Evolutionary conservation across 768 basidiomycete species (phyloP).

Genomic region (Mycena rebaudengoi): DNA sequence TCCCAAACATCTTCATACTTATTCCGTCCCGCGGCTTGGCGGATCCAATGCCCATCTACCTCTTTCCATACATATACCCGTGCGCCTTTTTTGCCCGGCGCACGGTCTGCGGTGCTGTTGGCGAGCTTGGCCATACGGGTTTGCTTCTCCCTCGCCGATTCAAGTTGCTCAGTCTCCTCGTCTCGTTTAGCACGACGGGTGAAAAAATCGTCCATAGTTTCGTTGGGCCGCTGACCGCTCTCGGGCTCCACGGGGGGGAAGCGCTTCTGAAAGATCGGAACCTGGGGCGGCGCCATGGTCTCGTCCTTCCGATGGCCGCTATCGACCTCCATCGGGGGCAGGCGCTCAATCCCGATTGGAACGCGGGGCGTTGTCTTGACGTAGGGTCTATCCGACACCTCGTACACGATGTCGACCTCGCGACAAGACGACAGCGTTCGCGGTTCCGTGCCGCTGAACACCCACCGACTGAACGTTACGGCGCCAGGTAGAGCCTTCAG

Average conservation of each 20-base stretch:
- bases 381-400: too few species aligned
- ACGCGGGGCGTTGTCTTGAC: too few species aligned
- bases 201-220: neutral
- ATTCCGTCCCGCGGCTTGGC: neutral
- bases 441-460: too few species aligned
- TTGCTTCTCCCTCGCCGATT: neutral
- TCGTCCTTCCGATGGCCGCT: too few species aligned
- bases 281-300: neutral
- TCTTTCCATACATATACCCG: slow-evolving; percentile 6
- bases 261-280: neutral
- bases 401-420: too few species aligned
- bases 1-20: neutral
- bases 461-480: neutral
- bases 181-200: neutral
- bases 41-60: neutral
- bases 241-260: neutral
- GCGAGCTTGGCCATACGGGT: neutral
- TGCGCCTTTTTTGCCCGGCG: neutral
- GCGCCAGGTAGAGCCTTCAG: neutral
- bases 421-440: too few species aligned
- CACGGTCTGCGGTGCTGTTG: neutral
- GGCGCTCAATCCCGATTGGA: too few species aligned
- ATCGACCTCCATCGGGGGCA: too few species aligned
- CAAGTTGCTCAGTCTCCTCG: neutral
- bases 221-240: neutral